Evolutionary conservation across 179 eudicot species (phyloP).

Genomic region (Nepenthes alata): DNA sequence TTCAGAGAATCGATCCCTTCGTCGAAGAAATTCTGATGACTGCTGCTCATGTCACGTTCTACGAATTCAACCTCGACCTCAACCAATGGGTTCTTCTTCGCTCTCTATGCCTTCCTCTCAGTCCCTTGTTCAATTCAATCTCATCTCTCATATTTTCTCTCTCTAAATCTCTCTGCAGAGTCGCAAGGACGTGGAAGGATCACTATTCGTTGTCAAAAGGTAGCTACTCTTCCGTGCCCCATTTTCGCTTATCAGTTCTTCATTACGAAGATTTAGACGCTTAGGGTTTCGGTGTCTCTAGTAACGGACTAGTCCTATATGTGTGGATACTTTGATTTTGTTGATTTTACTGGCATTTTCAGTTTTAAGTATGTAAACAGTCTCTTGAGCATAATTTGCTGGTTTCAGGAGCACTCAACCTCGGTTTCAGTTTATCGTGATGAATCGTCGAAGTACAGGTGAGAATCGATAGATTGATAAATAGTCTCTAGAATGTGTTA

Average conservation of each 20-base stretch:
- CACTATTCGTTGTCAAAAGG: constrained; percentile 74
- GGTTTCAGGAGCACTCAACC: constrained; percentile 70
- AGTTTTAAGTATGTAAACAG: neutral
- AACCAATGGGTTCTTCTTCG: constrained; percentile 52
- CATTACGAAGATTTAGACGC: neutral
- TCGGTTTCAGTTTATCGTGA: constrained; percentile 88
- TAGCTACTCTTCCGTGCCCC: constrained; percentile 1
- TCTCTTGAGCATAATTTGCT: neutral
- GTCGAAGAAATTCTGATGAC: constrained; percentile 74
- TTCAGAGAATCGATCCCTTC: constrained; percentile 58
- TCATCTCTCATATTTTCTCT: constrained; percentile 1
- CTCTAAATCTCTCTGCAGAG: constrained; percentile 37
- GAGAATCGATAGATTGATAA: neutral
- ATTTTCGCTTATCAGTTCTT: neutral
- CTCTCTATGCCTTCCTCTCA: neutral
- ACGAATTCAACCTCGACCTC: constrained; percentile 54
- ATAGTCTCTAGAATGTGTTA: no score
- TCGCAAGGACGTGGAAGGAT: constrained; percentile 85
- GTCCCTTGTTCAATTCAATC: neutral
- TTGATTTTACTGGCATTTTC: neutral
- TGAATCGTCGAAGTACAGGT: constrained; percentile 91
- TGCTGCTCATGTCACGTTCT: constrained; percentile 78
- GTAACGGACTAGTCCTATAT: neutral
- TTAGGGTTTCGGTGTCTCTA: neutral
- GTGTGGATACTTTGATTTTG: neutral